phyloP scores from a whole-genome alignment of 2,329 filamentous ascomycete species.

The Pyrenochaeta sp. region DNA sequence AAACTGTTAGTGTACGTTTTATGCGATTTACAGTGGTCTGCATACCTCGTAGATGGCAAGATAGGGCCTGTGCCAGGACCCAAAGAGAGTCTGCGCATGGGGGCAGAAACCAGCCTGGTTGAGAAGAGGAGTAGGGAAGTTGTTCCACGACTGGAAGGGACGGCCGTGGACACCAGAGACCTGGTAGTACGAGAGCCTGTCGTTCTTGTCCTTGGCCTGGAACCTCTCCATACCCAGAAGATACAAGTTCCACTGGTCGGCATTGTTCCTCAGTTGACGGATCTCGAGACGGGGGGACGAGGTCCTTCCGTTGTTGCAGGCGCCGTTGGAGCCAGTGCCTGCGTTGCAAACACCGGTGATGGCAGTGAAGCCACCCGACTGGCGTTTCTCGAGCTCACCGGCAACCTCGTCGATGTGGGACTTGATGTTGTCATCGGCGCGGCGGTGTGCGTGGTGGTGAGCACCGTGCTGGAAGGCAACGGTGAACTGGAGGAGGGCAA shows the following conservation, averaged over 20 bases:
- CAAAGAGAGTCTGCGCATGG: slow-evolving; percentile 78
- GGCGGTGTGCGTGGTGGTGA: slow-evolving; percentile 33
- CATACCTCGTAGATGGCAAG: slow-evolving; percentile 68
- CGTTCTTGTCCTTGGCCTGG: slow-evolving; percentile 70
- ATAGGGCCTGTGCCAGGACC: slow-evolving; percentile 86
- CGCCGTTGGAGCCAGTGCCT: slow-evolving; percentile 30
- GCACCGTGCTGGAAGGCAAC: slow-evolving; percentile 37
- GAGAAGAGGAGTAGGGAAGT: slow-evolving; percentile 48
- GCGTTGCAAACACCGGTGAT: slow-evolving; percentile 41
- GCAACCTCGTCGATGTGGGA: slow-evolving; percentile 35
- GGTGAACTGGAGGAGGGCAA: slow-evolving; percentile 44
- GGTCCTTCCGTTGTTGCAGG: slow-evolving; percentile 36
- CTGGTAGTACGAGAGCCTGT: slow-evolving; percentile 78
- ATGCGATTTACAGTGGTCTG: neutral
- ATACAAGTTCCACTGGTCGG: slow-evolving; percentile 78
- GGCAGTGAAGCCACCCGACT: slow-evolving; percentile 28
- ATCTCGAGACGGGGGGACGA: slow-evolving; percentile 69
- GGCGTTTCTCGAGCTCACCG: slow-evolving; percentile 32
- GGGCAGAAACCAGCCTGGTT: slow-evolving; percentile 75
- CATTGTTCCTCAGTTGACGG: slow-evolving; percentile 67
- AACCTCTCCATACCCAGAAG: slow-evolving; percentile 77
- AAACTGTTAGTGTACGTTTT: neutral
- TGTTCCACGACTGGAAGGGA: slow-evolving; percentile 69
- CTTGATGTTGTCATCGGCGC: slow-evolving; percentile 29
- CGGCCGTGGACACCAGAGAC: slow-evolving; percentile 82